phyloP scores from a whole-genome alignment of 2,329 filamentous ascomycete genomes.

The Hymenoscyphus occultus region DNA sequence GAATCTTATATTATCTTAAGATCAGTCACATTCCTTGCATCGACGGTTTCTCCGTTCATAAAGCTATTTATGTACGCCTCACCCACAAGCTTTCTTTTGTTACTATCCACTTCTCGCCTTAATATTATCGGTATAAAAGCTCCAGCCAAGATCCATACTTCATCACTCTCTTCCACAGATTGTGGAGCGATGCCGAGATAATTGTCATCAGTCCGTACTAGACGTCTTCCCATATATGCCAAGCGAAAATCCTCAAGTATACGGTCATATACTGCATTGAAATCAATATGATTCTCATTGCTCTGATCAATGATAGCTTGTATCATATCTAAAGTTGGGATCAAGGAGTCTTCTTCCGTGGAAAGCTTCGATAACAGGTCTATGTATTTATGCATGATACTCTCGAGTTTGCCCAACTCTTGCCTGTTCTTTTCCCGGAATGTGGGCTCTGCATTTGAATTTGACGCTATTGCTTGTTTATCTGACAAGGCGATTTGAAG shows the following conservation, averaged over 20 bases:
- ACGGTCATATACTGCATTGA: background rate
- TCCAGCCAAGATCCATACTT: conserved; percentile 10
- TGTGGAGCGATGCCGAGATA: conserved; percentile 8
- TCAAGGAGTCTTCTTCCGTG: background rate
- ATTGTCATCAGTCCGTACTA: conserved; percentile 10
- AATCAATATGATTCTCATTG: background rate
- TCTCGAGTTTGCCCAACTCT: background rate
- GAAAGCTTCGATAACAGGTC: background rate
- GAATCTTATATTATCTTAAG: background rate
- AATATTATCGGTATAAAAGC: conserved; percentile 8
- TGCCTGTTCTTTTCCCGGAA: background rate
- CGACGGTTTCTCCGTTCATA: conserved; percentile 15
- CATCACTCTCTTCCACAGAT: conserved; percentile 5
- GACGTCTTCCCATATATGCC: conserved; percentile 16
- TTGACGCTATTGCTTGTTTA: background rate
- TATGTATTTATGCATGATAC: background rate
- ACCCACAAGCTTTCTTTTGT: conserved; percentile 11
- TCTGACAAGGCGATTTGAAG: background rate
- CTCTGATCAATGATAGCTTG: background rate
- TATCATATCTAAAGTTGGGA: conserved; percentile 1
- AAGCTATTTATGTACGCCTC: conserved; percentile 15
- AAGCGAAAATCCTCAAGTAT: conserved; percentile 11
- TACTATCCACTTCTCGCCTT: background rate
- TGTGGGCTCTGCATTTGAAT: background rate
- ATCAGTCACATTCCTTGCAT: background rate